Base-by-base conservation (phyloP, 371 early-diverging fungal genomes). In the Racocetra persica region DNA sequence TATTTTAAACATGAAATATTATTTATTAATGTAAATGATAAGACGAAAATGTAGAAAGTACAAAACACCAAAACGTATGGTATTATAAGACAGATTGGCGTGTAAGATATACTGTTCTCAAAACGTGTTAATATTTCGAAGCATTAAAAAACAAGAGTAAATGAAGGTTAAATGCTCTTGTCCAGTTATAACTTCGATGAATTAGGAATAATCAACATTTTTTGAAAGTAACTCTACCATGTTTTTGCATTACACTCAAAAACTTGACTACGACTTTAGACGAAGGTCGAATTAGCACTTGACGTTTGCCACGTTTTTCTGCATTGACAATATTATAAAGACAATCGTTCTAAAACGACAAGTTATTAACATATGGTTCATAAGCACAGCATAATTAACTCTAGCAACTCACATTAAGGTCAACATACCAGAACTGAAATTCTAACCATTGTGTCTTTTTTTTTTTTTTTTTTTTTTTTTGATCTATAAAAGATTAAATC, bases 321-420 rank as follows among this genome's bases (percentile, higher is more conserved):
- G 99, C 99, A 88, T 99, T 99, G 95, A 95, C 95, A 89, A 99
- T 99, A 92, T 93, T 94, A 93, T 97, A 99, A 81, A 98, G 92
- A 92, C 96, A 96, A 91, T 98, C 98, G 93, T 94, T 93, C 90
- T 79, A 69, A 5, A 24, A 59, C 10, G 28, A 18, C 18, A 76
- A 18, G 11, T 49, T 22, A 45, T 38, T 14, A 13, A 41, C 6
- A 62, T 16, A 51, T 14, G 8, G 13, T 16, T 18, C 16, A 52
- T 38, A 60, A 20, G 8, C 41, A 60, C 6, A 75, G 36, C 22
- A 72, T 18, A 14, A 24, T 16, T 4, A 62, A 62, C 49, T 24
- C 4, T 62, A 10, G 20, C 18, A 45, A 20, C 4, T 38, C 18
- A 11, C 18, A 75, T 22, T 24, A 11, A 16, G 8, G 18, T 10